phyloP scores from a whole-genome alignment of 2,329 filamentous ascomycete species.

The Aureobasidium sp. region DNA sequence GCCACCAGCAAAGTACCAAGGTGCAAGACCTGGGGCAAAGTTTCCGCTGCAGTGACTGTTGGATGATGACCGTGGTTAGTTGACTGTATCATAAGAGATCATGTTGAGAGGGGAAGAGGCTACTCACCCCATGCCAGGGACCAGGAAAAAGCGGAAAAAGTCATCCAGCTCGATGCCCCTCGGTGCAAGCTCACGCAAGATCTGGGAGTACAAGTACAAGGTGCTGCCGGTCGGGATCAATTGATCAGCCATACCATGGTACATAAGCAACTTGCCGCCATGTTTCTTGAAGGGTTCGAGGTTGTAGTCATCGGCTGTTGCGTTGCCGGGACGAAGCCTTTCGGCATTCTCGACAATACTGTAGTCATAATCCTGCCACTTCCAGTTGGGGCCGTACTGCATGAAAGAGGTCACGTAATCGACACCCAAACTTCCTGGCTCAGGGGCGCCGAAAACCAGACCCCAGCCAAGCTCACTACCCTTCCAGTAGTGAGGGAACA shows the following conservation, averaged over 20 bases:
- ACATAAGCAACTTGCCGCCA: slow-evolving; percentile 35
- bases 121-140: slow-evolving; percentile 32
- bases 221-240: slow-evolving; percentile 44
- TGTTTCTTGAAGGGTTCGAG: slow-evolving; percentile 36
- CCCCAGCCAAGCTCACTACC: slow-evolving; percentile 31
- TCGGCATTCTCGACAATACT: slow-evolving; percentile 32
- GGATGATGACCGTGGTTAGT: not conserved
- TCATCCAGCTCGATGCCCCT: slow-evolving; percentile 28
- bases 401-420: slow-evolving; percentile 37
- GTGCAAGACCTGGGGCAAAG: slow-evolving; percentile 25
- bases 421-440: slow-evolving; percentile 28
- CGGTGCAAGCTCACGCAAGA: slow-evolving; percentile 28
- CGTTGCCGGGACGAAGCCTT: slow-evolving; percentile 37
- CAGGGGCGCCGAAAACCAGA: slow-evolving; percentile 28
- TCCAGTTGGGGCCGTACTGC: slow-evolving; percentile 30
- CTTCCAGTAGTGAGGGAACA: slow-evolving; percentile 32
- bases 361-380: slow-evolving; percentile 31
- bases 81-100: too few species aligned
- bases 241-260: slow-evolving; percentile 37
- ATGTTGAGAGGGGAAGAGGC: not conserved
- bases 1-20: slow-evolving; percentile 38
- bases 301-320: slow-evolving; percentile 41
- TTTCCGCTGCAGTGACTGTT: slow-evolving; percentile 28
- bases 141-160: slow-evolving; percentile 36
- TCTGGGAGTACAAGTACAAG: slow-evolving; percentile 44